Evolutionary conservation across 495 filamentous ascomycete species (phyloP).

Genomic region (Podospora comata): DNA sequence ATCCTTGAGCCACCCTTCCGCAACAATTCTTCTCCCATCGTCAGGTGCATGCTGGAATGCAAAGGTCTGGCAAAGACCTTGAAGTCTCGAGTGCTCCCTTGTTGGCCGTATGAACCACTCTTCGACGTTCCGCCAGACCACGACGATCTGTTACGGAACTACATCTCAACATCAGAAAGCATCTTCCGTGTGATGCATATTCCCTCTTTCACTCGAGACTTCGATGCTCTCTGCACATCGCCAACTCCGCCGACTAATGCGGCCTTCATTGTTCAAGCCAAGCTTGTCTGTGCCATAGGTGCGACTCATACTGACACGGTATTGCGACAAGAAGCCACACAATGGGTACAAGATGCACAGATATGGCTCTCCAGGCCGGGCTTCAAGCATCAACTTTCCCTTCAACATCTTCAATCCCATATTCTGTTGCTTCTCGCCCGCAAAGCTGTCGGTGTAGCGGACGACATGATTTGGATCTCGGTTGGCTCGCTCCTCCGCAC

Average conservation of each 20-base stretch:
- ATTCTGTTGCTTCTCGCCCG: slow-evolving; percentile 26
- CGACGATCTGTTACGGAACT: slow-evolving; percentile 49
- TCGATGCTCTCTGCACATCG: slow-evolving; percentile 27
- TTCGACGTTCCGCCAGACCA: slow-evolving; percentile 39
- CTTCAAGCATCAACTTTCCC: slow-evolving; percentile 22
- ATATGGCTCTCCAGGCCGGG: slow-evolving; percentile 25
- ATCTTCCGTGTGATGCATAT: slow-evolving; percentile 55
- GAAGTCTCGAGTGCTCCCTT: background rate
- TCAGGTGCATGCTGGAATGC: slow-evolving; percentile 24
- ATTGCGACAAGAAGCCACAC: slow-evolving; percentile 18
- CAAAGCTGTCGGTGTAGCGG: slow-evolving; percentile 20
- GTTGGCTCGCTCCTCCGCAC: slow-evolving; percentile 22
- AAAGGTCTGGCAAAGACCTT: slow-evolving; percentile 27
- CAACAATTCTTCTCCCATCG: slow-evolving; percentile 4
- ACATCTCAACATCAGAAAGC: slow-evolving; percentile 47
- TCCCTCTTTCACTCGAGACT: slow-evolving; percentile 49
- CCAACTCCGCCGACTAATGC: slow-evolving; percentile 17
- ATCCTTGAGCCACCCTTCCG: slow-evolving; percentile 14
- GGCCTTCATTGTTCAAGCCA: slow-evolving; percentile 23
- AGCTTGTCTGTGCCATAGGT: slow-evolving; percentile 30
- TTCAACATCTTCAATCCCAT: slow-evolving; percentile 20
- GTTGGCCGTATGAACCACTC: slow-evolving; percentile 20
- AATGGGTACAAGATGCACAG: slow-evolving; percentile 30
- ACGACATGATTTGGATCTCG: slow-evolving; percentile 23
- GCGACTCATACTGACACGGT: slow-evolving; percentile 20